A percentile compares a stretch with the other conserved stretches of the same genome.
These are phyloP conservation scores for Casuarina glauca DNA, from an alignment of 306 rosid genomes.

Conservation along the genomic window DNA sequence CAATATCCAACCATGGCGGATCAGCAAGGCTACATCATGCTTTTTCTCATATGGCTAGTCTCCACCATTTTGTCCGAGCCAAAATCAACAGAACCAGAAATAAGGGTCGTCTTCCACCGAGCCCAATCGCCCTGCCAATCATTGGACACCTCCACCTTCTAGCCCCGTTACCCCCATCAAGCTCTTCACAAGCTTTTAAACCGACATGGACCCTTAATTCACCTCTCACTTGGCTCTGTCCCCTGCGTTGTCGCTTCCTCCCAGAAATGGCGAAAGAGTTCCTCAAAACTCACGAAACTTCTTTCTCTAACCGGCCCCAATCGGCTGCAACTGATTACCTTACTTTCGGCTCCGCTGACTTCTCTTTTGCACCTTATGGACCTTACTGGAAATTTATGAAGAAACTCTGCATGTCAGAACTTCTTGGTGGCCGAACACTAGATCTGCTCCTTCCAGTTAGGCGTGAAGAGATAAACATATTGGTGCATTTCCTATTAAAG, in stretches of 20 bases:
- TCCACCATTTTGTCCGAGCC: conserved; percentile 30
- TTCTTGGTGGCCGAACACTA: conserved; percentile 48
- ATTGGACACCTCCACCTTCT: conserved; percentile 52
- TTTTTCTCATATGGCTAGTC: conserved; percentile 36
- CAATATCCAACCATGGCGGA: conserved; percentile 39
- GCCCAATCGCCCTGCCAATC: conserved; percentile 42
- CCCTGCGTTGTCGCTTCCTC: conserved; percentile 41
- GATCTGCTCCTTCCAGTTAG: conserved; percentile 40
- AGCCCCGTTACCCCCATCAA: conserved; percentile 39
- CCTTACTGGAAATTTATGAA: too few relatives aligned
- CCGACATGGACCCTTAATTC: conserved; percentile 35
- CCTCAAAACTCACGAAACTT: conserved; percentile 37
- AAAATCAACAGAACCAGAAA: conserved; percentile 27
- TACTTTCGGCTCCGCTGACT: conserved; percentile 39
- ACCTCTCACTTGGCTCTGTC: conserved; percentile 41
- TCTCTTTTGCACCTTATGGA: conserved; percentile 28
- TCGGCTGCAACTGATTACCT: conserved; percentile 29
- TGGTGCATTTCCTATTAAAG: conserved; percentile 11
- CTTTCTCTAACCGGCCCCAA: conserved; percentile 32
- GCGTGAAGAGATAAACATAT: conserved; percentile 42
- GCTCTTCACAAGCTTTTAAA: conserved; percentile 41
- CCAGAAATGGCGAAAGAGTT: conserved; percentile 38
- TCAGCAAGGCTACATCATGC: conserved; percentile 37
- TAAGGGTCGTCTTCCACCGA: conserved; percentile 36
- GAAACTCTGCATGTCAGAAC: conserved; percentile 47